Evolutionary conservation across 2,329 filamentous ascomycete species (phyloP).

Genomic region (Ophiostoma himal-ulmi): DNA sequence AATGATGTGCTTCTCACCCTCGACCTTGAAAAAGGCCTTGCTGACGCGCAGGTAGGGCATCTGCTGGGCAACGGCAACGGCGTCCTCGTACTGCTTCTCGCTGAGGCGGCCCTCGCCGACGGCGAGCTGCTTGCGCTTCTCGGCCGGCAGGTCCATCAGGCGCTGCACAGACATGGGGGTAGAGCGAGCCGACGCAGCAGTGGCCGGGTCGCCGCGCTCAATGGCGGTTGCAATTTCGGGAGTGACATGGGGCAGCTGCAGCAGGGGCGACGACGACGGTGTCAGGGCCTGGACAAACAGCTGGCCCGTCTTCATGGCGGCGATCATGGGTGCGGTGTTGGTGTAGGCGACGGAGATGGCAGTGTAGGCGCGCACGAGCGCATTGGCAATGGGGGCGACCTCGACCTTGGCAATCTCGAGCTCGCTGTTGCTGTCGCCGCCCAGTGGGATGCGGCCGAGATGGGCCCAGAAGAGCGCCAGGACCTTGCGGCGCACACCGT

Average conservation of each 20-base stretch:
- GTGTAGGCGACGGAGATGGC: slow-evolving; percentile 84
- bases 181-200: slow-evolving; percentile 35
- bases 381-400: slow-evolving; percentile 77
- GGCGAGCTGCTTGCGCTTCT: slow-evolving; percentile 63
- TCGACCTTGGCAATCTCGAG: slow-evolving; percentile 84
- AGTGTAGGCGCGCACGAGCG: slow-evolving; percentile 78
- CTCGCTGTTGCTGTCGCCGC: slow-evolving; percentile 58
- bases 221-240: slow-evolving; percentile 58
- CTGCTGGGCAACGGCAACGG: slow-evolving; percentile 71
- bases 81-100: slow-evolving; percentile 69
- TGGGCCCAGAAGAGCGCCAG: slow-evolving; percentile 93
- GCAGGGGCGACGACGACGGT: slow-evolving; percentile 75
- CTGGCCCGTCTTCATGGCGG: slow-evolving; percentile 77
- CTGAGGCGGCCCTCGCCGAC: slow-evolving; percentile 66
- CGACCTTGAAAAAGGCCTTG: slow-evolving; percentile 97
- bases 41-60: slow-evolving; percentile 78
- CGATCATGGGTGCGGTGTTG: slow-evolving; percentile 72
- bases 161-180: slow-evolving; percentile 62
- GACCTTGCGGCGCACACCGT: slow-evolving; percentile 74
- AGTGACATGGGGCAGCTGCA: slow-evolving; percentile 86
- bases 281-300: slow-evolving; percentile 83
- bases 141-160: slow-evolving; percentile 79
- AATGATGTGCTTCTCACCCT: slow-evolving; percentile 87
- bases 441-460: slow-evolving; percentile 78
- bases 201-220: slow-evolving; percentile 68